A percentile compares a stretch with the other conserved stretches of the same genome.
Evolutionary conservation across 495 filamentous ascomycete genomes (phyloP).

Genomic region (Hypoxylon crocopeplum): DNA sequence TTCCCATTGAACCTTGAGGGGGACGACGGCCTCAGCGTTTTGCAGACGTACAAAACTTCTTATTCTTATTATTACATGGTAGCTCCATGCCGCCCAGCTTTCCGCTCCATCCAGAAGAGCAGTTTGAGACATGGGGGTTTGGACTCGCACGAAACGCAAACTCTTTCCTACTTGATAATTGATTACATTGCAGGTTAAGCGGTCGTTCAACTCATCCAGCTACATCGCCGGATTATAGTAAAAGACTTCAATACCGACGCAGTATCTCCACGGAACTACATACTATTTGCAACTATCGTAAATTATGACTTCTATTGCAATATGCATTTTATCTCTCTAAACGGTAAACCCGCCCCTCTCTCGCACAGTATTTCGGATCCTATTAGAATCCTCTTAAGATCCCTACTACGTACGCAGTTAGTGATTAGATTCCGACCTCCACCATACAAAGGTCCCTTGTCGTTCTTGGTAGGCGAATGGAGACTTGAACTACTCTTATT

Average conservation of each 20-base stretch:
- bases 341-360: no score
- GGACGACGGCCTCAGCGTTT: background rate
- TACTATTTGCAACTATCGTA: background rate
- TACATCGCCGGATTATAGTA: no score
- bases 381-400: no score
- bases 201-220: no score
- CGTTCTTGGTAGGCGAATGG: constrained; percentile 33
- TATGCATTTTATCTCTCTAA: no score
- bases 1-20: constrained; percentile 6
- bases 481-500: constrained; percentile 12
- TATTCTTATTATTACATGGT: background rate
- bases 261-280: no score
- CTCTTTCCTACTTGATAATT: background rate
- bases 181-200: background rate
- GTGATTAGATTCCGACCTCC: background rate
- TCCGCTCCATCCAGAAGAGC: background rate
- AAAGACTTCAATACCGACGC: no score
- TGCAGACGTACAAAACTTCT: background rate
- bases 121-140: constrained; percentile 8
- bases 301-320: no score
- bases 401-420: no score
- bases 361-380: background rate
- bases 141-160: constrained; percentile 6
- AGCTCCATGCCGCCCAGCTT: constrained; percentile 1
- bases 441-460: constrained; percentile 9